Evolutionary conservation across 2,329 filamentous ascomycete genomes (phyloP).

Genomic region (Gliomastix tumulicola): DNA sequence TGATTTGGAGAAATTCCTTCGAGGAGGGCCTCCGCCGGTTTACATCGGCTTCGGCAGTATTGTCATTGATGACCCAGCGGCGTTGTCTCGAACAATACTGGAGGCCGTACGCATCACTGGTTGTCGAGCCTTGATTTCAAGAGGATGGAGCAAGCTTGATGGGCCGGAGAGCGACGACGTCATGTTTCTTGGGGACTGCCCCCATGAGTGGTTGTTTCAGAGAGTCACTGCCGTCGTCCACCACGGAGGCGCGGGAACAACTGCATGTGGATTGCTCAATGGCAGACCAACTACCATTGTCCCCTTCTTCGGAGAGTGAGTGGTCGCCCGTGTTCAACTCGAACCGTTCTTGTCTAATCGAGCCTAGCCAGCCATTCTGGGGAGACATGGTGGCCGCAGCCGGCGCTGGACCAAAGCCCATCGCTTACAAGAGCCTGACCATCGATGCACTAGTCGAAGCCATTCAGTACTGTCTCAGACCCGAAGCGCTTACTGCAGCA

Average conservation of each 20-base stretch:
- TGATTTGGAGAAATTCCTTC: conserved; percentile 47
- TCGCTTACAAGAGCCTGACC: conserved; percentile 25
- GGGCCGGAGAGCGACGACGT: conserved; percentile 40
- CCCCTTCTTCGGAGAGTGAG: conserved; percentile 53
- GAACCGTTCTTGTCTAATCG: neutral
- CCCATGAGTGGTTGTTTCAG: conserved; percentile 61
- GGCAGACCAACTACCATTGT: conserved; percentile 57
- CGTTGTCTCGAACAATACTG: conserved; percentile 51
- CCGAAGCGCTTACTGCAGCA: conserved; percentile 13
- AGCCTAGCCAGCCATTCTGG: conserved; percentile 32
- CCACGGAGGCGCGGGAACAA: conserved; percentile 60
- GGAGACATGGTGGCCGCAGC: conserved; percentile 29
- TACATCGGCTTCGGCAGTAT: conserved; percentile 65
- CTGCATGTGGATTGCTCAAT: conserved; percentile 53
- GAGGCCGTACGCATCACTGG: conserved; percentile 50
- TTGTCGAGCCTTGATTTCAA: conserved; percentile 53
- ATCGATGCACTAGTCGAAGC: conserved; percentile 24
- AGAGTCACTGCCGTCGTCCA: conserved; percentile 52
- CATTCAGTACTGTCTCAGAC: conserved; percentile 23
- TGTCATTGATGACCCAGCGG: conserved; percentile 54
- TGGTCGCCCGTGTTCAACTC: too few relatives aligned
- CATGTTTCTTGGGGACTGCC: conserved; percentile 57
- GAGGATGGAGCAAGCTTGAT: conserved; percentile 59
- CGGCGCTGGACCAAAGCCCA: conserved; percentile 31
- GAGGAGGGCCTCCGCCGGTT: conserved; percentile 49